Evolutionary conservation across 2,329 filamentous ascomycete species (phyloP).

Genomic region (Fusarium brachygibbosum): DNA sequence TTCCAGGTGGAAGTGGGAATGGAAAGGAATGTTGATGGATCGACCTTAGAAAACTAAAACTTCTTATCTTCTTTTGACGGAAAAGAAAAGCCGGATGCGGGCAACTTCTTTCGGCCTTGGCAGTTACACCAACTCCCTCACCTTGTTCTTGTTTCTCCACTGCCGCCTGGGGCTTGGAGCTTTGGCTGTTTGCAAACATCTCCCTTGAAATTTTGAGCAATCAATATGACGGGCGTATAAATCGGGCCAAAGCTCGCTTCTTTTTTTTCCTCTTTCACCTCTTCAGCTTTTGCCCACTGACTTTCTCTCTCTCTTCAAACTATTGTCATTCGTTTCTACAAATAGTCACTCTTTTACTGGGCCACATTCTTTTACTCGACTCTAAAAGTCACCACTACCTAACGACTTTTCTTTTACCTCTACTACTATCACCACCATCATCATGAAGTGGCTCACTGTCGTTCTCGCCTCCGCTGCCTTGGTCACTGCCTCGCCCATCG

Average conservation of each 20-base stretch:
- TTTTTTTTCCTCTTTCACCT: not conserved
- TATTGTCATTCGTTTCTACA: conserved; percentile 13
- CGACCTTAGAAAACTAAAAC: not conserved
- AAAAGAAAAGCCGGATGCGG: conserved; percentile 10
- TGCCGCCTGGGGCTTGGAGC: not conserved
- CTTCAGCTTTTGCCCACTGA: not conserved
- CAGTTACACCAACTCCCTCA: not conserved
- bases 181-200: conserved; percentile 4
- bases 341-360: conserved; percentile 9
- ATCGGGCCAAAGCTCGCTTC: conserved; percentile 8
- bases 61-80: not conserved
- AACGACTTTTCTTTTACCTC: not conserved
- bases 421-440: conserved; percentile 1
- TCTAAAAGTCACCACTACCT: not conserved
- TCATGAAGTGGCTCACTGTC: conserved; percentile 45
- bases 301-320: conserved; percentile 4
- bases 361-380: not conserved
- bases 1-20: not conserved
- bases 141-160: conserved; percentile 10
- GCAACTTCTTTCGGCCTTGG: conserved; percentile 8
- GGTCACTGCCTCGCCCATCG: conserved; percentile 28
- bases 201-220: conserved; percentile 2
- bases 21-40: conserved; percentile 18
- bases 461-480: conserved; percentile 35
- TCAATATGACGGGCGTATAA: conserved; percentile 13